Evolutionary conservation across 331 rosid genomes (phyloP).

Genomic region (Pyrus hybrid): DNA sequence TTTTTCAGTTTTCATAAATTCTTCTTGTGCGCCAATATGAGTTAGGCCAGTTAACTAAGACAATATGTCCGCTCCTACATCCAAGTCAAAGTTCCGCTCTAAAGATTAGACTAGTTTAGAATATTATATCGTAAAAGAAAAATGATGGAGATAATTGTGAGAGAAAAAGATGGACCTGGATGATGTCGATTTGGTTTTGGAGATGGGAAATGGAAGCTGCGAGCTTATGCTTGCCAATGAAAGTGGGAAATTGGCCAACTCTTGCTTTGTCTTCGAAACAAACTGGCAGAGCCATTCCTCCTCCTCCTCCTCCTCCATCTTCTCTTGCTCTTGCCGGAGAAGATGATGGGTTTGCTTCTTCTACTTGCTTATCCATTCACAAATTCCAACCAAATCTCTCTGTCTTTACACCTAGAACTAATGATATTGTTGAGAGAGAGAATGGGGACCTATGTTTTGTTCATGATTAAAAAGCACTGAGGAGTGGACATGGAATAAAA

Average conservation of each 20-base stretch:
- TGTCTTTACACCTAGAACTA: neutral
- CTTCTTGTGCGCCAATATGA: too few species aligned
- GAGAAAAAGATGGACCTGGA: conserved; percentile 34
- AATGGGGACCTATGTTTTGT: neutral
- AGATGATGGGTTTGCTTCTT: conserved; percentile 12
- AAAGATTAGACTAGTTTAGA: too few species aligned
- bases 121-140: too few species aligned
- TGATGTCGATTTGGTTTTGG: conserved; percentile 49
- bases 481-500: neutral
- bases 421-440: neutral
- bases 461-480: neutral
- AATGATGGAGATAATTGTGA: too few species aligned
- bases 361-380: neutral
- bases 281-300: neutral
- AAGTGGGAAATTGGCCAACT: too few species aligned
- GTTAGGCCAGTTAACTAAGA: too few species aligned
- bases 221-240: conserved; percentile 20
- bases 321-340: conserved; percentile 4
- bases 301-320: neutral
- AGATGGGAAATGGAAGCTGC: conserved; percentile 67
- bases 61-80: too few species aligned
- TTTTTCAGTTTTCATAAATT: too few species aligned
- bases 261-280: neutral
- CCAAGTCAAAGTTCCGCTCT: too few species aligned
- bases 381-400: neutral